These are phyloP conservation scores for Ganoderma lingzhi DNA, from an alignment of 1,284 basidiomycete genomes.

Conservation along the genomic window DNA sequence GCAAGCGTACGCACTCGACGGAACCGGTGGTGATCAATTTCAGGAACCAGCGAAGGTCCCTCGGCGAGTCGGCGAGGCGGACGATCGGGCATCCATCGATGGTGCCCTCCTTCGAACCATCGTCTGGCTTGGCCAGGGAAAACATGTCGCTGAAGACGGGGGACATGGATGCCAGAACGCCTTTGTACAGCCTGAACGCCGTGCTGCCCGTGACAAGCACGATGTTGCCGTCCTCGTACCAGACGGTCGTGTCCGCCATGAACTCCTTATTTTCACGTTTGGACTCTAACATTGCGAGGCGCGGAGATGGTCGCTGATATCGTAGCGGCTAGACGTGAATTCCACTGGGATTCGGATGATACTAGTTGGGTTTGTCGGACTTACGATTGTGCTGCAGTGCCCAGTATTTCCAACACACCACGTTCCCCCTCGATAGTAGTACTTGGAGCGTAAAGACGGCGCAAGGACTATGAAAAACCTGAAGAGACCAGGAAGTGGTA, in stretches of 20 bases:
- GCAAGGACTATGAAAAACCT: neutral
- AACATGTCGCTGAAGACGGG: neutral
- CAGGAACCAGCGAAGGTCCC: neutral
- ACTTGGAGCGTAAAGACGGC: neutral
- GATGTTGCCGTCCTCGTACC: conserved; percentile 9
- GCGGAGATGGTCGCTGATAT: neutral
- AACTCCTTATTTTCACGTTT: neutral
- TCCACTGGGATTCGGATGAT: neutral
- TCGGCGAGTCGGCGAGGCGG: neutral
- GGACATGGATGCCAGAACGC: neutral
- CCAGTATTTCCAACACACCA: neutral
- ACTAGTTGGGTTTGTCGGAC: neutral
- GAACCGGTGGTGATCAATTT: neutral
- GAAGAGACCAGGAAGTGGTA: neutral
- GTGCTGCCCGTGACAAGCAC: neutral
- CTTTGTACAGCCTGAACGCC: conserved; percentile 1
- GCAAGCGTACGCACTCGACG: neutral
- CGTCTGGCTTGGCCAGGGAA: neutral
- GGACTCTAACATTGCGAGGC: neutral
- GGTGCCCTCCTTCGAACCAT: neutral
- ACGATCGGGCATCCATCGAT: neutral
- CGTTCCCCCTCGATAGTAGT: neutral
- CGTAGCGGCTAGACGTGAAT: neutral
- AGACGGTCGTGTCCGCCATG: neutral
- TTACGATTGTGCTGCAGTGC: too few species aligned